Evolutionary conservation across 108 stramenopile species (phyloP).

Genomic region (Skeletonema menzelii): DNA sequence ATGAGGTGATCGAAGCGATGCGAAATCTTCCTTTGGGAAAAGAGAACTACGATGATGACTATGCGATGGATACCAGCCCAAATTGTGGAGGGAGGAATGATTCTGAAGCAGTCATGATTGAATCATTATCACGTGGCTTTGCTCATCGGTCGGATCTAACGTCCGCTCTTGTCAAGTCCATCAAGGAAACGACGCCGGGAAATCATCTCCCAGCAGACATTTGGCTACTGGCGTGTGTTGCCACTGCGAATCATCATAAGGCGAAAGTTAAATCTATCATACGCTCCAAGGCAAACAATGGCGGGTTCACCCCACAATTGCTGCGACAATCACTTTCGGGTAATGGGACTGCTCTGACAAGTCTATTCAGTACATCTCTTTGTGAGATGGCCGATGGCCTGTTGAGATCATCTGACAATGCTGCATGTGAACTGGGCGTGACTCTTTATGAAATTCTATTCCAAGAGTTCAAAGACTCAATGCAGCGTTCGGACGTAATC

Average conservation of each 20-base stretch:
- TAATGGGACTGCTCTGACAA: slow-evolving; percentile 36
- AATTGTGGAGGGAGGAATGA: not conserved
- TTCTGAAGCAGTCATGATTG: slow-evolving; percentile 33
- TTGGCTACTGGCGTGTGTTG: slow-evolving; percentile 54
- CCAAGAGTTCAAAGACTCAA: slow-evolving; percentile 44
- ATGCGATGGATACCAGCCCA: not conserved
- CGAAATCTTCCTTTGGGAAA: slow-evolving; percentile 37
- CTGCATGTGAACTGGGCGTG: slow-evolving; percentile 36
- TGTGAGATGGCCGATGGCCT: slow-evolving; percentile 46
- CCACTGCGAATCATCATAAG: slow-evolving; percentile 47
- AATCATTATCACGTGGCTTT: slow-evolving; percentile 38
- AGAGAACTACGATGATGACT: slow-evolving; percentile 6
- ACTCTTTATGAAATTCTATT: slow-evolving; percentile 44
- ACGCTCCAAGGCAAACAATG: slow-evolving; percentile 33
- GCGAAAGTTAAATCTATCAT: slow-evolving; percentile 40
- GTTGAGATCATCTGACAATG: slow-evolving; percentile 13
- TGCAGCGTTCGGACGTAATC: slow-evolving; percentile 38
- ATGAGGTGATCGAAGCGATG: slow-evolving; percentile 40
- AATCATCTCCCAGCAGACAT: slow-evolving; percentile 41
- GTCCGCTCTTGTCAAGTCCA: slow-evolving; percentile 31
- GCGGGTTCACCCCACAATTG: slow-evolving; percentile 29
- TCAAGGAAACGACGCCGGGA: slow-evolving; percentile 29
- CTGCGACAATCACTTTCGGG: slow-evolving; percentile 26
- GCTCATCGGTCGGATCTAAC: slow-evolving; percentile 38
- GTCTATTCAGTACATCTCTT: slow-evolving; percentile 30